Evolutionary conservation across 73 alveolate genomes (phyloP).

Genomic region (Paramecium octaurelia): DNA sequence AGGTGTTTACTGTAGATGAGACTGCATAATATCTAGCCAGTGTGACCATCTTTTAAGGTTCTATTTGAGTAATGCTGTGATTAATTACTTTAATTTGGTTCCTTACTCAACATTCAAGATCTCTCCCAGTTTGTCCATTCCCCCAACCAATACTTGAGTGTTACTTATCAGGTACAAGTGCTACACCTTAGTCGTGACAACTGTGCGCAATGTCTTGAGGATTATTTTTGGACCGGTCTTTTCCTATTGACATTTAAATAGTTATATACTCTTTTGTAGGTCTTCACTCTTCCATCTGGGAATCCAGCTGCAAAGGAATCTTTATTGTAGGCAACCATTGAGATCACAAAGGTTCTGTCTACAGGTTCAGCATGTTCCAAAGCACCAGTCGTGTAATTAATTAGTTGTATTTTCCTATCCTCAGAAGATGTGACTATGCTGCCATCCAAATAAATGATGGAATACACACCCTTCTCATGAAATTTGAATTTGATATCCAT

Average conservation of each 20-base stretch:
- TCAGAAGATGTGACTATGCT: conserved; percentile 6
- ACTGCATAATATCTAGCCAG: not conserved
- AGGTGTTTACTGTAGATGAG: not conserved
- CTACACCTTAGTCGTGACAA: not conserved
- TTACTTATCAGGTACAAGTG: not conserved
- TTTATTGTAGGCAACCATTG: not conserved
- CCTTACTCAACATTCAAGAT: not conserved
- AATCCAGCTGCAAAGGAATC: conserved; percentile 30
- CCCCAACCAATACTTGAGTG: not conserved
- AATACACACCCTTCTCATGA: conserved; percentile 23
- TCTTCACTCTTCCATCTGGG: conserved; percentile 35
- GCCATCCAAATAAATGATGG: not conserved
- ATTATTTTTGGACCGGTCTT: not conserved
- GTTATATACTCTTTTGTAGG: not conserved
- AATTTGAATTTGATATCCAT: not conserved
- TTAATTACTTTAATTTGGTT: not conserved
- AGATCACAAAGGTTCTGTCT: conserved; percentile 12
- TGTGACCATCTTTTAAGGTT: conserved; percentile 17
- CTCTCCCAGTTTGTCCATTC: conserved; percentile 1
- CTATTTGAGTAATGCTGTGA: not conserved
- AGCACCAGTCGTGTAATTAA: not conserved
- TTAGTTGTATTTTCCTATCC: conserved; percentile 34
- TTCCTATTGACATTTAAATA: not conserved
- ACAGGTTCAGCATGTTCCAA: conserved; percentile 6
- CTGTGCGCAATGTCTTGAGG: not conserved